Base-by-base conservation (phyloP, 2,329 filamentous ascomycete species). In the Diaporthe nobilis region DNA sequence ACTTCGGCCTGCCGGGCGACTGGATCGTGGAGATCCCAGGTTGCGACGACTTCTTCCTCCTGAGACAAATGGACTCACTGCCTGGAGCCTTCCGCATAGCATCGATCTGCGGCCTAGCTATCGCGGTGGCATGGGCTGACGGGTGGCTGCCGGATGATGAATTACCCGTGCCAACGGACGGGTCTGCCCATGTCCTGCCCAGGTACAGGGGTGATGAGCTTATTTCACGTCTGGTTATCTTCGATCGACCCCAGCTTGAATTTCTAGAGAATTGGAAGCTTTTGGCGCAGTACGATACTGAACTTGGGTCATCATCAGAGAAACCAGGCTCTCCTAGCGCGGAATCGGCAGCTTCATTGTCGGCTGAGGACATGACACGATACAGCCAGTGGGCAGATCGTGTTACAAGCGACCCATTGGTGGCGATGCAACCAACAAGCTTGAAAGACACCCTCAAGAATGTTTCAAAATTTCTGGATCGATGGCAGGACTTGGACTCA, bases 1-100 rank as follows among this genome's bases (percentile, higher is more conserved):
- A 12, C 3, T 63, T 63, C 13, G 60, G 22, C 15, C 4, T 4
- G 13, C 58, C 37, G 3, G 39, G 25, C 17, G 60, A 63, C n/a
- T 63, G 60, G 60, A 63, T 63, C 3, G 60, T 63, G 39, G 60
- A 63, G 25, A 42, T 63, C 5, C 60, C 60, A 31, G 25, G 25
- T 7, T 63, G 39, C 44, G 39, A 63, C 5, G 60, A 63, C 15
- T 47, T 63, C 12, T 17, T 63, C 17, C 39, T 44, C n/a, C 39
- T 63, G 25, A 47, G 39, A 63, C 6, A 42, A 17, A 63, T 63
- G 4, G 3, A 25, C 4, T 44, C 39, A 28, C n/a, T 63, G 2
- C 39, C 60, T 44, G 39, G n/a, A n/a, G 25, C 39, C 15, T 63
- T 22, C 12, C 39, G n/a, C 15, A 63, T 63, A 63, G 13, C 7